Evolutionary conservation across 1,284 basidiomycete species (phyloP).

Genomic region (Fomitopsis betulina): DNA sequence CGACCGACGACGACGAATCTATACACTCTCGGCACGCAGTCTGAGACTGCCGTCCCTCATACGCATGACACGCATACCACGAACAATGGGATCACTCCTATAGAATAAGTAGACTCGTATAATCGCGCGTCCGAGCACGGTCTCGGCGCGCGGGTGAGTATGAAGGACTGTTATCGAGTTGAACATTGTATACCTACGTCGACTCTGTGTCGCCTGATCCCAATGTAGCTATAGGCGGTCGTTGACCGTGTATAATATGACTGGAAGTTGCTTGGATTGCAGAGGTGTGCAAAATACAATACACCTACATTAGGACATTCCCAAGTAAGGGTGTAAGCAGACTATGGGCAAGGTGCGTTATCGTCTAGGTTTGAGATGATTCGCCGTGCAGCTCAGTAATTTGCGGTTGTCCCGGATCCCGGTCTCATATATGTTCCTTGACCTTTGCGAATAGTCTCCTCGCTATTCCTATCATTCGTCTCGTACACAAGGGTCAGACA

Average conservation of each 20-base stretch:
- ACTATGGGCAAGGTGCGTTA: too few species aligned
- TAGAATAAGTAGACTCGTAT: not conserved
- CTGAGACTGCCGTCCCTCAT: not conserved
- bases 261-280: too few species aligned
- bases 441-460: too few species aligned
- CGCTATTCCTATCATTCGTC: too few species aligned
- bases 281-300: too few species aligned
- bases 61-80: not conserved
- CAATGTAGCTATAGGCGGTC: not conserved
- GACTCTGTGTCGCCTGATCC: not conserved
- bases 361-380: too few species aligned
- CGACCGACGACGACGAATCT: not conserved
- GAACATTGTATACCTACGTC: not conserved
- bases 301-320: too few species aligned
- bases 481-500: too few species aligned
- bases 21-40: not conserved
- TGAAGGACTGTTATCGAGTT: not conserved
- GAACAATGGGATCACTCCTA: not conserved
- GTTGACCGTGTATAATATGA: not conserved
- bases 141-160: not conserved
- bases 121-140: not conserved
- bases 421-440: too few species aligned
- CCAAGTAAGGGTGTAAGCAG: too few species aligned
- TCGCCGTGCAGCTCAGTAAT: too few species aligned
- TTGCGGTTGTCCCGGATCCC: too few species aligned